A percentile compares a stretch with the other conserved stretches of the same genome.
Conservation (phyloP, 768 basidiomycete genomes). For the Cystofilobasidium bisporidii region DNA sequence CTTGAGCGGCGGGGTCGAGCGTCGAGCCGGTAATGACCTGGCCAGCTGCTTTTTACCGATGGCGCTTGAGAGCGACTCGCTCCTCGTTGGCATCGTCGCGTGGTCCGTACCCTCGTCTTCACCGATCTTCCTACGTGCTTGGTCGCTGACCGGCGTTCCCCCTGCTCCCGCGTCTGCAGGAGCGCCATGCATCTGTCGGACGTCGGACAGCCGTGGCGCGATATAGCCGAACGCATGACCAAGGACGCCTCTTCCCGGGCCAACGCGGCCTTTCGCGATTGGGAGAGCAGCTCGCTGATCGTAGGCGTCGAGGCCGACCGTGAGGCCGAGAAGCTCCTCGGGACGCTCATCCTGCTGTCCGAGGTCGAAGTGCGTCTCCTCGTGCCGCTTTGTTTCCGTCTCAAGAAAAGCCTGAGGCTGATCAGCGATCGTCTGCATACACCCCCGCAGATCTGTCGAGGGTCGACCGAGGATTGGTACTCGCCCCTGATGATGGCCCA, state of each 20-base stretch:
- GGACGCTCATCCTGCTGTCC: slow-evolving; percentile 15
- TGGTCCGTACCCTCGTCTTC: neutral
- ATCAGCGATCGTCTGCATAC: too few species aligned
- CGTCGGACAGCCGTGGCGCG: slow-evolving; percentile 19
- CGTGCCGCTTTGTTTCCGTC: neutral
- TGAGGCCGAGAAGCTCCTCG: slow-evolving; percentile 19
- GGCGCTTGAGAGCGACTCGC: slow-evolving; percentile 18
- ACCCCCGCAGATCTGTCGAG: slow-evolving; percentile 28
- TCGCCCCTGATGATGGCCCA: slow-evolving; percentile 7
- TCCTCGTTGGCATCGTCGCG: slow-evolving; percentile 19
- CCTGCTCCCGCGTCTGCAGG: too few species aligned
- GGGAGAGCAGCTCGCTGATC: neutral
- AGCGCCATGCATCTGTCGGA: slow-evolving; percentile 25
- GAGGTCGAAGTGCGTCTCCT: slow-evolving; percentile 23
- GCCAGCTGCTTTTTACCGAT: slow-evolving; percentile 24
- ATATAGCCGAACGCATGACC: slow-evolving; percentile 10
- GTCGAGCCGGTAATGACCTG: slow-evolving; percentile 13
- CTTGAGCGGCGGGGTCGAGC: neutral
- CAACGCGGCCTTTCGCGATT: neutral
- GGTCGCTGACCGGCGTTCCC: too few species aligned
- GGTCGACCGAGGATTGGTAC: slow-evolving; percentile 23
- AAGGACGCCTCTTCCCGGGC: neutral
- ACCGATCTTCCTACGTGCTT: too few species aligned
- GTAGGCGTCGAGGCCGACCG: neutral
- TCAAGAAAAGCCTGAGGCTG: neutral